phyloP scores from a whole-genome alignment of 2,329 filamentous ascomycete species.

The Xylaria sp. region DNA sequence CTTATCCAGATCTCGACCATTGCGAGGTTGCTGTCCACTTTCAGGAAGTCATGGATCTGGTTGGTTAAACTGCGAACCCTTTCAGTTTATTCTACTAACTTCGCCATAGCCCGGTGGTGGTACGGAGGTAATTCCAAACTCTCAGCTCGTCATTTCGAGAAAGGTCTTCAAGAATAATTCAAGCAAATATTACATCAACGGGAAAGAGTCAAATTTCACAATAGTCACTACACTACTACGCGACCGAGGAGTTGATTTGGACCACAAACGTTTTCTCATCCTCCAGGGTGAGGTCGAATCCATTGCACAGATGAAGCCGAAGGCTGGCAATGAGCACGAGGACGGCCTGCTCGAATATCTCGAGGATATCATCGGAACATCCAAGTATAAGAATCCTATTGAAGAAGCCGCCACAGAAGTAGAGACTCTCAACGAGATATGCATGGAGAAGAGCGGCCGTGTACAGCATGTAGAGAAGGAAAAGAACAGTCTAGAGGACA shows the following conservation, averaged over 20 bases:
- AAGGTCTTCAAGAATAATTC: slow-evolving; percentile 97
- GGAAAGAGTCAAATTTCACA: slow-evolving; percentile 89
- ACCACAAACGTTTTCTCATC: slow-evolving; percentile 98
- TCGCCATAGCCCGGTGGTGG: slow-evolving; percentile 71
- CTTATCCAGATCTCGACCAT: slow-evolving; percentile 83
- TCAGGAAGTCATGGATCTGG: slow-evolving; percentile 90
- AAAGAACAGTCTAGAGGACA: slow-evolving; percentile 90
- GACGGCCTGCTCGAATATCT: slow-evolving; percentile 96
- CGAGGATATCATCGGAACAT: slow-evolving; percentile 98
- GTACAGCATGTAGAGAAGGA: slow-evolving; percentile 99
- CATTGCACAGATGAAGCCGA: slow-evolving; percentile 99
- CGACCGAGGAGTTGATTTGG: slow-evolving; percentile 90
- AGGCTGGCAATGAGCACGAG: slow-evolving; percentile 93
- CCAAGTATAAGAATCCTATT: slow-evolving; percentile 97
- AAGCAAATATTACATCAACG: slow-evolving; percentile 98
- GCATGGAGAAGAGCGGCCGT: slow-evolving; percentile 91
- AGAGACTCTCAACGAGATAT: slow-evolving; percentile 92
- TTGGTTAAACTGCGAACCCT: slow-evolving; percentile 49
- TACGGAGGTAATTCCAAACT: slow-evolving; percentile 82
- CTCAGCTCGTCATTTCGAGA: slow-evolving; percentile 87
- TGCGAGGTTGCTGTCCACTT: slow-evolving; percentile 99
- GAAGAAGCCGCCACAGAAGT: slow-evolving; percentile 93
- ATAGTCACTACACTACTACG: slow-evolving; percentile 87
- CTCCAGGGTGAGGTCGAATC: slow-evolving; percentile 98
- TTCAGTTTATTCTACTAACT: slow-evolving; percentile 44